Evolutionary conservation across 192 early-diverging fungal genomes (phyloP), one percentile per base, ranked within the genome.

Genomic region (Globomyces pollinis-pini): DNA sequence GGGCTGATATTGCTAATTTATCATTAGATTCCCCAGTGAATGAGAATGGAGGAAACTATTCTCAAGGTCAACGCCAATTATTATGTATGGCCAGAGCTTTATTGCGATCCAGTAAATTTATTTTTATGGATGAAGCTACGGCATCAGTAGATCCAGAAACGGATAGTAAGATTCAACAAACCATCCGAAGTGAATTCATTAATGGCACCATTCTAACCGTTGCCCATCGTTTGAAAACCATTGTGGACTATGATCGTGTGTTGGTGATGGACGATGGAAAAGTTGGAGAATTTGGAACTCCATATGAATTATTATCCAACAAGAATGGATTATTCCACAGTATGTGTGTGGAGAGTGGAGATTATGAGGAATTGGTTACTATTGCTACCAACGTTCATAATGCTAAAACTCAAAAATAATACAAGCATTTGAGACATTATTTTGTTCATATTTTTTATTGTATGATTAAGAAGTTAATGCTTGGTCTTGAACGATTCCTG

Each of bases 241-340:
- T 87, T 28, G 63, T 84, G 23, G 84, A 85, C 61, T 80, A 71
- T 60, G 90, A 94, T 66, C 76, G 84, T 13, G 77, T 94, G 23
- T 59, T 92, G 45, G 88, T 95, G 7, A 53, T 91, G 61, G 88
- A 91, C 62, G 70, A 77, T 23, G 93, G 93, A 11, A 56, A 70
- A 12, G 61, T 95, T 2, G 78, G 77, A 4, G 93, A 96, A 62
- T 89, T 80, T 77, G 93, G 87, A 58, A 79, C 80, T 28, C 93
- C 93, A 0, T 64, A 71, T 20, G 70, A 59, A 4, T 73, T 96
- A 45, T 73, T 96, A 67, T 67, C 67, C 26, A 69, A 64, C 54
- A n/a, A n/a, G n/a, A 15, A 61, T 15, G 60, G 75, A 28, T 57
- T 77, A 63, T 87, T 87, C 70, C 70, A 77, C 54, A 66, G 67